A percentile compares a stretch with the other conserved stretches of the same genome.
phyloP scores from a whole-genome alignment of 2,329 filamentous ascomycete species.

The Raffaelea arxii region DNA sequence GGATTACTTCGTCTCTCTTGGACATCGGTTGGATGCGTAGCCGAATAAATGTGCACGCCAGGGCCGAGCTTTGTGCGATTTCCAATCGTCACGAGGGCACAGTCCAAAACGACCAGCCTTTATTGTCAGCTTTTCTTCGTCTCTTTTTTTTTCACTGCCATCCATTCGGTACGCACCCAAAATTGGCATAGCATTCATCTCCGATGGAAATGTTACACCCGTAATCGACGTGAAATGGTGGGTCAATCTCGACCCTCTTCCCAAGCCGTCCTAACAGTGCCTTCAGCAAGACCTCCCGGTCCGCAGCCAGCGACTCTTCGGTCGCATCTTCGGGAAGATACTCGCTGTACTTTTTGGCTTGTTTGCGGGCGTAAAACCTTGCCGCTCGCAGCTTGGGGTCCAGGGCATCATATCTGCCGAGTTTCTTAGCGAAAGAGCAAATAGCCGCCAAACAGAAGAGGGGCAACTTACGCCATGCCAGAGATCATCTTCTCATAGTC shows the following conservation, averaged over 20 bases:
- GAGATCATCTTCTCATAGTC: constrained; percentile 58
- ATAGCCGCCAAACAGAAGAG: too few relatives aligned
- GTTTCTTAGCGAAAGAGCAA: too few relatives aligned
- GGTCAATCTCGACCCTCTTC: constrained; percentile 67
- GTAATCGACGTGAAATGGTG: constrained; percentile 85
- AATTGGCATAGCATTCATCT: constrained; percentile 70
- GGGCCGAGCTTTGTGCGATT: constrained; percentile 67
- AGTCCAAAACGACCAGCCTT: constrained; percentile 64
- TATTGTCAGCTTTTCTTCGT: too few relatives aligned
- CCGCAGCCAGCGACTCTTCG: constrained; percentile 25
- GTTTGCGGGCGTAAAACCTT: neutral
- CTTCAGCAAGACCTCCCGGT: constrained; percentile 34
- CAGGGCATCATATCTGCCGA: neutral
- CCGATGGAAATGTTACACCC: constrained; percentile 89
- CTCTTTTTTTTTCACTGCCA: too few relatives aligned
- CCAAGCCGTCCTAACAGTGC: constrained; percentile 56
- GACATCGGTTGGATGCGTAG: constrained; percentile 58
- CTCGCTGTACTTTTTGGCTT: constrained; percentile 36
- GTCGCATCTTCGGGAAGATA: constrained; percentile 38
- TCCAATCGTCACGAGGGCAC: constrained; percentile 72
- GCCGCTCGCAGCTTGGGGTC: neutral
- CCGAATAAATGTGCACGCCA: constrained; percentile 75
- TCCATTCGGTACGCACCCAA: too few relatives aligned
- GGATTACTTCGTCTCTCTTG: constrained; percentile 35
- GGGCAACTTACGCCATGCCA: constrained; percentile 41